These are phyloP conservation scores for Globisporangium carolinianum DNA, from an alignment of 352 stramenopile species.

Conservation along the genomic window DNA sequence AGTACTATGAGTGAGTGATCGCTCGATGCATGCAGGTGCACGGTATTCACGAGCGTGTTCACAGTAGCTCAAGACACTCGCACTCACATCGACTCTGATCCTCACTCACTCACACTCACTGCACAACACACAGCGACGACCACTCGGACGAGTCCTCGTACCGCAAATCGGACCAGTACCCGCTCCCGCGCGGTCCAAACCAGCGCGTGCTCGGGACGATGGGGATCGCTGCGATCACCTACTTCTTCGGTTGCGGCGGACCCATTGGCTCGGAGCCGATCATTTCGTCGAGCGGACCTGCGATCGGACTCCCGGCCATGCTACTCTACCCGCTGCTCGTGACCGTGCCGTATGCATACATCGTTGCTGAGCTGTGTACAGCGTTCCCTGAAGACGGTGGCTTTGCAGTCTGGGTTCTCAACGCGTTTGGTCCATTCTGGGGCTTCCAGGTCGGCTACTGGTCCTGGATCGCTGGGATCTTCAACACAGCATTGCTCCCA, in stretches of 20 bases:
- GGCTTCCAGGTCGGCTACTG: constrained; percentile 77
- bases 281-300: constrained; percentile 44
- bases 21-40: too few relatives aligned
- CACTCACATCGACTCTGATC: too few relatives aligned
- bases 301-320: constrained; percentile 39
- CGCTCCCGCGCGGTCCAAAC: too few relatives aligned
- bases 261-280: constrained; percentile 52
- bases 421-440: constrained; percentile 71
- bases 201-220: constrained; percentile 20
- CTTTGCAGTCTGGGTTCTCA: constrained; percentile 62
- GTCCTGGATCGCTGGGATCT: constrained; percentile 64
- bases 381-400: constrained; percentile 72
- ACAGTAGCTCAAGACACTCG: too few relatives aligned
- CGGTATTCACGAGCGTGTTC: too few relatives aligned
- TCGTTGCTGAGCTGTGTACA: constrained; percentile 59
- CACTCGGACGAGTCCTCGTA: too few relatives aligned
- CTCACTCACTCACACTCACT: too few relatives aligned
- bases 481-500: constrained; percentile 69
- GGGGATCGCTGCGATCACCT: constrained; percentile 40
- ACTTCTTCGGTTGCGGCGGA: constrained; percentile 39
- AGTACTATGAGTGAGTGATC: too few relatives aligned
- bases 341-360: constrained; percentile 46
- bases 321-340: constrained; percentile 56
- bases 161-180: too few relatives aligned
- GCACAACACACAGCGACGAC: too few relatives aligned